These are phyloP conservation scores for Syzygium aqueum DNA, from an alignment of 345 rosid species.

Conservation along the genomic window DNA sequence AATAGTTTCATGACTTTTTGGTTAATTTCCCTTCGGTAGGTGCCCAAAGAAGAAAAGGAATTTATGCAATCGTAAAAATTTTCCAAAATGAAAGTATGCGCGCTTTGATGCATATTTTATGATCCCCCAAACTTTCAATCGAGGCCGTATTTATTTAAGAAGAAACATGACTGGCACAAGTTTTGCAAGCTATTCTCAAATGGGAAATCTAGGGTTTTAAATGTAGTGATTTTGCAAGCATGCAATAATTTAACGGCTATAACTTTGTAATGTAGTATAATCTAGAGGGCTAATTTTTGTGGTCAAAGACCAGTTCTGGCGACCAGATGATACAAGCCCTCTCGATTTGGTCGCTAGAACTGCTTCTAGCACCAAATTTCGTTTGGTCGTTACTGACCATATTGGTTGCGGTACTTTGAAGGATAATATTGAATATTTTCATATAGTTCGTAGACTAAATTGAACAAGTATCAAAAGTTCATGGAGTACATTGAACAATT, in stretches of 20 bases:
- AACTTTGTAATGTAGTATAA: neutral
- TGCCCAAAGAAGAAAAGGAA: neutral
- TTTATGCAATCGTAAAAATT: neutral
- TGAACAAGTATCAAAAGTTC: no score
- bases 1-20: neutral
- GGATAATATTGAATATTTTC: no score
- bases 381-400: neutral
- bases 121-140: neutral
- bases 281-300: neutral
- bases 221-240: neutral
- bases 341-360: neutral
- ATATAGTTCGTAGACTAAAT: fast-evolving
- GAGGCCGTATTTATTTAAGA: neutral
- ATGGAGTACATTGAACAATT: no score
- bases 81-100: neutral
- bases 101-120: neutral
- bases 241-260: neutral
- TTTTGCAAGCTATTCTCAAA: neutral
- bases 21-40: fast-evolving
- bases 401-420: no score
- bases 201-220: neutral
- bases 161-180: neutral
- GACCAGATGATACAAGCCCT: neutral
- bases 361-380: neutral
- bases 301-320: neutral